Evolutionary conservation across 2,329 filamentous ascomycete species (phyloP).

Genomic region (Neonectria coccinea): DNA sequence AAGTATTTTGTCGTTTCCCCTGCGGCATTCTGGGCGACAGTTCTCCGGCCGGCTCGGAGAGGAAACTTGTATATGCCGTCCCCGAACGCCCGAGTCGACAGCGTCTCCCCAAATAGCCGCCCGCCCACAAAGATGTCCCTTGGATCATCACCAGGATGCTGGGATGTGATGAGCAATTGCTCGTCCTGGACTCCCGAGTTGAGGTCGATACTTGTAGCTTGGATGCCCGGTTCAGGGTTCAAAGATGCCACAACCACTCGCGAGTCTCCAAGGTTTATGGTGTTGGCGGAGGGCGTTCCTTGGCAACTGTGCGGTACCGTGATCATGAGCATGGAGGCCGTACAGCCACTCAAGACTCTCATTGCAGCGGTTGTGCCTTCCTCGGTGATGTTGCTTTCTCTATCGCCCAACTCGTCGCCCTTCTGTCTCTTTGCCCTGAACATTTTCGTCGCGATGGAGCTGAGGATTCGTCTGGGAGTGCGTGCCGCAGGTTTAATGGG

Average conservation of each 20-base stretch:
- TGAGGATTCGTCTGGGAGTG: not conserved
- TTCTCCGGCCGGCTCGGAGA: not conserved
- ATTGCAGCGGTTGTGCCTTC: constrained; percentile 10
- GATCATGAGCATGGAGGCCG: constrained; percentile 17
- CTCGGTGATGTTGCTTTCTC: not conserved
- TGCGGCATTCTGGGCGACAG: not conserved
- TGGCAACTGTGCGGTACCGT: constrained; percentile 4
- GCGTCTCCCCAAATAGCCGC: constrained; percentile 16
- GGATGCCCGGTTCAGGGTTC: not conserved
- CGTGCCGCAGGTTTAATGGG: not conserved
- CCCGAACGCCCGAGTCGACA: constrained; percentile 14
- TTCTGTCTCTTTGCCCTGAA: constrained; percentile 2
- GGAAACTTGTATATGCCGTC: constrained; percentile 18
- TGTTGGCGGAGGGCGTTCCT: not conserved
- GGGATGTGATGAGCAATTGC: constrained; percentile 3
- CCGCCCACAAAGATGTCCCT: constrained; percentile 17
- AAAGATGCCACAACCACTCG: constrained; percentile 12
- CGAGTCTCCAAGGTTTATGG: constrained; percentile 18
- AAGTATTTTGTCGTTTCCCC: not conserved
- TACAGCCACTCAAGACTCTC: constrained; percentile 15
- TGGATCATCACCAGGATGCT: constrained; percentile 14
- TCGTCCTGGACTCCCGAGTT: constrained; percentile 14
- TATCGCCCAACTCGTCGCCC: not conserved
- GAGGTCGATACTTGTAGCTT: constrained; percentile 2
- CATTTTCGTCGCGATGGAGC: constrained; percentile 7